Percentiles rank a stretch among this genome's conserved stretches.
phyloP scores from a whole-genome alignment of 345 rosid species.

The Eucalyptus tenuipes region DNA sequence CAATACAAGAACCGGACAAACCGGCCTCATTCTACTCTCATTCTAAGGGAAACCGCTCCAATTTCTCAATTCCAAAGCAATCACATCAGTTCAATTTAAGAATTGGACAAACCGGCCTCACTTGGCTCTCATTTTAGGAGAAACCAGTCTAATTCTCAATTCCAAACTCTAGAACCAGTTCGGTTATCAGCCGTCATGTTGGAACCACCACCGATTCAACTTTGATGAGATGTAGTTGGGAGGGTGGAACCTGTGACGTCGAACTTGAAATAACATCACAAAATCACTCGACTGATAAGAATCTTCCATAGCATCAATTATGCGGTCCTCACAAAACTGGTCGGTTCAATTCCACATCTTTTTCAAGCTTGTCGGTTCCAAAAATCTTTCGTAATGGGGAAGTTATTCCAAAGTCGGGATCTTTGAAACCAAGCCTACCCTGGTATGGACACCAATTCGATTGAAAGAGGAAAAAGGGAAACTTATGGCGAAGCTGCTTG shows the following conservation, averaged over 20 bases:
- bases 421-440: background rate
- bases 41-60: accelerated
- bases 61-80: too few species aligned
- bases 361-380: background rate
- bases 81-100: too few species aligned
- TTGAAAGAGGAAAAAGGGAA: background rate
- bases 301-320: background rate
- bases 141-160: accelerated
- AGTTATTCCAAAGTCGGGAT: background rate
- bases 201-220: background rate
- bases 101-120: background rate
- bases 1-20: background rate
- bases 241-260: background rate
- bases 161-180: accelerated
- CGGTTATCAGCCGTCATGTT: accelerated
- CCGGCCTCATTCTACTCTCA: background rate
- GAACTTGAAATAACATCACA: background rate
- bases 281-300: background rate
- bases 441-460: background rate
- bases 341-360: background rate
- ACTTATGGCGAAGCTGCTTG: background rate
- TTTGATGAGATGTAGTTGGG: background rate
- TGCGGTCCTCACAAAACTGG: background rate
- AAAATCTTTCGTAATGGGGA: background rate
- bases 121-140: background rate